phyloP scores from a whole-genome alignment of 129 eudicot genomes.

The Erigeron canadensis region DNA sequence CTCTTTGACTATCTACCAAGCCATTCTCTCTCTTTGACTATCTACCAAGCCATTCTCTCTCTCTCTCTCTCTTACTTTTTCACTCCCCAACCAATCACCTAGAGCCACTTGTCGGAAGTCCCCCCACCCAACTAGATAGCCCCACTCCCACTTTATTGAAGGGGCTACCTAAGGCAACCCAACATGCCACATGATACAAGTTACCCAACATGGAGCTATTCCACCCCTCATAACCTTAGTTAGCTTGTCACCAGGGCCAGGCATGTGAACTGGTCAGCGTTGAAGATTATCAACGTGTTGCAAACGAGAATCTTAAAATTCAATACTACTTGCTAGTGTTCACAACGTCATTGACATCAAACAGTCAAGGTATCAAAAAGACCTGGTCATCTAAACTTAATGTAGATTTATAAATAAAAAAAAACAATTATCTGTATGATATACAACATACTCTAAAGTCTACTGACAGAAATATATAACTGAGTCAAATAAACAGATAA shows the following conservation, averaged over 20 bases:
- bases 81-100: too few relatives aligned
- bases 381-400: constrained; percentile 7
- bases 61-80: too few relatives aligned
- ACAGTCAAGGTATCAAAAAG: constrained; percentile 3
- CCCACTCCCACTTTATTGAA: too few relatives aligned
- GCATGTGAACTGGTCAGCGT: background rate
- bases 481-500: background rate
- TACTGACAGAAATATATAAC: background rate
- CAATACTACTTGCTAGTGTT: background rate
- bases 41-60: too few relatives aligned
- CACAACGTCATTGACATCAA: constrained; percentile 7
- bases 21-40: too few relatives aligned
- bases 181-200: too few relatives aligned
- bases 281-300: background rate
- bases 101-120: too few relatives aligned
- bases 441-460: background rate
- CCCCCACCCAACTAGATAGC: too few relatives aligned
- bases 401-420: background rate
- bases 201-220: too few relatives aligned
- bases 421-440: constrained; percentile 13
- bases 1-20: too few relatives aligned
- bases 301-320: background rate
- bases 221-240: too few relatives aligned
- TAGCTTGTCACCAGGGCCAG: background rate
- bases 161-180: too few relatives aligned